Evolutionary conservation across 2,329 filamentous ascomycete genomes (phyloP).

Genomic region (Aspergillus intermedius): DNA sequence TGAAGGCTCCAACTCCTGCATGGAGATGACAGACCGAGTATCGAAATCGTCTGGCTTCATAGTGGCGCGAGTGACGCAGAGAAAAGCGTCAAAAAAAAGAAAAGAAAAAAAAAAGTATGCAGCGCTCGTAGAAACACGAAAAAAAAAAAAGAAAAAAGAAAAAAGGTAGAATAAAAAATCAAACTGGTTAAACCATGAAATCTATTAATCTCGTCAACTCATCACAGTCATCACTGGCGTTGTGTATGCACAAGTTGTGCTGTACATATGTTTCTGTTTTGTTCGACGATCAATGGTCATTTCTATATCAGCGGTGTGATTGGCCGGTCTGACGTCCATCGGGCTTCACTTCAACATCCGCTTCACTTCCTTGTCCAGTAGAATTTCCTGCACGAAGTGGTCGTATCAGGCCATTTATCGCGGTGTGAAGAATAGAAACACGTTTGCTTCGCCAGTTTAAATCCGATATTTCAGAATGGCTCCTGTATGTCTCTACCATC

Average conservation of each 20-base stretch:
- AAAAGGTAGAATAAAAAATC: neutral
- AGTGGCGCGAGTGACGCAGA: neutral
- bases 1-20: constrained; percentile 73
- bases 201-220: neutral
- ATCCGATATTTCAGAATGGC: constrained; percentile 16
- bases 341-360: neutral
- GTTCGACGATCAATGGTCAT: neutral
- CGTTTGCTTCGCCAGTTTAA: too few species aligned
- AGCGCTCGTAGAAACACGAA: neutral
- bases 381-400: too few species aligned
- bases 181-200: neutral
- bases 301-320: neutral
- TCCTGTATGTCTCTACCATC: constrained; percentile 23
- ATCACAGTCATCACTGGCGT: neutral
- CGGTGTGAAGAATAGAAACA: too few species aligned
- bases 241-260: neutral
- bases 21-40: constrained; percentile 51
- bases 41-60: constrained; percentile 24
- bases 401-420: too few species aligned
- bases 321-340: neutral
- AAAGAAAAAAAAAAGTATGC: neutral
- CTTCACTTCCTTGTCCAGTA: neutral
- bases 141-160: neutral
- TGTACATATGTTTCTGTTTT: neutral
- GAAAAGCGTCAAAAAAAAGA: too few species aligned